Conservation (phyloP, 73 alveolate species). For the Paramecium sexaurelia region DNA sequence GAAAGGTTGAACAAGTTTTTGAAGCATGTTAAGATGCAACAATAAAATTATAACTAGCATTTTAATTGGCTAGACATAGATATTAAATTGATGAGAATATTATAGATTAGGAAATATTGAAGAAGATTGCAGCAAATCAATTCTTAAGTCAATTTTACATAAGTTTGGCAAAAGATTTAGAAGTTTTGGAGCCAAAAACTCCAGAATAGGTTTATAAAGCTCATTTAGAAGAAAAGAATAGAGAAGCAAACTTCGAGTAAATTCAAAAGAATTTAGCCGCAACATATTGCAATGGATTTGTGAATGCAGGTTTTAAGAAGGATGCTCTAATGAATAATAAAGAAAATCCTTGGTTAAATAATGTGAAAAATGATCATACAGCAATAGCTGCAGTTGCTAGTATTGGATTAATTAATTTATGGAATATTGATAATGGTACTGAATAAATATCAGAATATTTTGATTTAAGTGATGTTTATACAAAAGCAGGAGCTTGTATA, state of each 20-base stretch:
- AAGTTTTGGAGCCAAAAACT: constrained; percentile 97
- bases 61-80: constrained; percentile 92
- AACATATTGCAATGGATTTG: constrained; percentile 97
- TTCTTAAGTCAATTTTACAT: constrained; percentile 83
- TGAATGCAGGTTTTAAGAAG: constrained; percentile 98
- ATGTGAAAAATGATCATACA: constrained; percentile 87
- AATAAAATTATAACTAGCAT: constrained; percentile 85
- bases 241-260: constrained; percentile 74
- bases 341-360: constrained; percentile 89
- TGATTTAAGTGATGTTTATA: constrained; percentile 75
- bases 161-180: constrained; percentile 95
- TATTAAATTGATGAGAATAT: constrained; percentile 75
- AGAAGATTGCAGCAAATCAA: constrained; percentile 90
- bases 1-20: constrained; percentile 84
- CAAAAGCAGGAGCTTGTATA: constrained; percentile 90
- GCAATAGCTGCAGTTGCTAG: constrained; percentile 87
- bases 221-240: constrained; percentile 95
- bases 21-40: constrained; percentile 77
- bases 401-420: constrained; percentile 65
- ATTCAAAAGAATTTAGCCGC: constrained; percentile 92
- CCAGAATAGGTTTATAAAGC: constrained; percentile 99
- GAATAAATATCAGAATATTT: constrained; percentile 89
- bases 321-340: constrained; percentile 85
- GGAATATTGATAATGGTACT: constrained; percentile 97
- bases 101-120: constrained; percentile 76